Evolutionary conservation across 805 yeast species (phyloP).

Genomic region (Maudiozyma pseudohumilis): DNA sequence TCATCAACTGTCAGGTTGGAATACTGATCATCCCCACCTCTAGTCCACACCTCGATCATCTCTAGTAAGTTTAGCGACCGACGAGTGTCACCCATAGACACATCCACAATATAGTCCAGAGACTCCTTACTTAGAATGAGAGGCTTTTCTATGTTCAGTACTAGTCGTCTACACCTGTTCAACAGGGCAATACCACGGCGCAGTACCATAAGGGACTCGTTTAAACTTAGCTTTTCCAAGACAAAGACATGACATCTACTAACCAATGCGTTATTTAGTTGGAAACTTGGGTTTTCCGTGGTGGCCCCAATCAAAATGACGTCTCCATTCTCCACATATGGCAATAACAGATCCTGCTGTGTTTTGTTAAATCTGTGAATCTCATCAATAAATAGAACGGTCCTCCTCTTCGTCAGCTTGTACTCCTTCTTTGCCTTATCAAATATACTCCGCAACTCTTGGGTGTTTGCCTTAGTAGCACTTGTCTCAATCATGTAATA

Average conservation of each 20-base stretch:
- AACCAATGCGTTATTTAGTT: slow-evolving; percentile 69
- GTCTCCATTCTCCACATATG: slow-evolving; percentile 75
- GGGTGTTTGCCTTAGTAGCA: slow-evolving; percentile 55
- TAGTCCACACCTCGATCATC: slow-evolving; percentile 56
- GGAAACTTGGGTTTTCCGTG: slow-evolving; percentile 85
- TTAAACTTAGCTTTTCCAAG: slow-evolving; percentile 40
- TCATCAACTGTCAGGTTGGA: slow-evolving; percentile 15
- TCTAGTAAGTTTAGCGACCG: slow-evolving; percentile 75
- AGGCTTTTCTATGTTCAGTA: slow-evolving; percentile 31
- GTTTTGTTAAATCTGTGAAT: slow-evolving; percentile 77
- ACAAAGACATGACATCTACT: slow-evolving; percentile 79
- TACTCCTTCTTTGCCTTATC: slow-evolving; percentile 31
- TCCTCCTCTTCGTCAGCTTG: slow-evolving; percentile 37
- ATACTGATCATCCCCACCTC: slow-evolving; percentile 32
- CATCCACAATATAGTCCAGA: slow-evolving; percentile 54
- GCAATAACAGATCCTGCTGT: slow-evolving; percentile 83
- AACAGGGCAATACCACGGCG: slow-evolving; percentile 47
- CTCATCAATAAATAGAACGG: slow-evolving; percentile 83
- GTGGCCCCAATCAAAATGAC: slow-evolving; percentile 90
- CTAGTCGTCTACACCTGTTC: slow-evolving; percentile 49
- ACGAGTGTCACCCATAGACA: slow-evolving; percentile 85
- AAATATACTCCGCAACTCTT: slow-evolving; percentile 56
- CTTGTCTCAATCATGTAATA: slow-evolving; percentile 65
- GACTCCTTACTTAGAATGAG: slow-evolving; percentile 47
- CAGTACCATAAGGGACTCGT: slow-evolving; percentile 46